Evolutionary conservation across 345 rosid species (phyloP), one percentile per base, ranked within the genome.

Genomic region (Eucalyptus marginata): DNA sequence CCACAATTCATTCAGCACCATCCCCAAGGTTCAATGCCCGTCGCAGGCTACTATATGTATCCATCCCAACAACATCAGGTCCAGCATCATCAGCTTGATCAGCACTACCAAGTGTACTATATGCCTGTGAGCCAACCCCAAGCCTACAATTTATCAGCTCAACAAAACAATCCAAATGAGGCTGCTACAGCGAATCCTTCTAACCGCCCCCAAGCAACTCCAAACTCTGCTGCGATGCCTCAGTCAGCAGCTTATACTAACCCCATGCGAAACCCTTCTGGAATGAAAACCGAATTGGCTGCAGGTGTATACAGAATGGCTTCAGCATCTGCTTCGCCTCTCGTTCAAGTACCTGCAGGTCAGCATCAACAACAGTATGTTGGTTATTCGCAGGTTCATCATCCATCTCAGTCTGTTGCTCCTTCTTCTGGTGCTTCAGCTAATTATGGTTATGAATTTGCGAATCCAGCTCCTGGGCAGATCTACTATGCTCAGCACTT

Each of bases 91-190:
- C 99, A 96, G 90, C 92, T 95, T 81, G 98, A 95, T 90, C 99
- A 97, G 93, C 99, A 95, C 88, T 97, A 97, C 87, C 96, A 97
- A 7, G 88, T 97, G 71, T 98, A 96, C 88, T 98, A 96, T 90
- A 90, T 96, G 90, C 93, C 94, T 5, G 90, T 96, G 31, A 94
- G 94, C 88, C 98, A 93, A 66, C 91, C 94, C 33, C 96, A 93
- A 90, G 92, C 95, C 83, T 95, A 94, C 84, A 94, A 92, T 90
- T 49, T 97, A 86, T 93, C 96, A 49, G 90, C 94, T 88, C 98
- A 95, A 90, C 98, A 96, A 95, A 90, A 96, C 95, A 94, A 91
- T 87, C 88, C 94, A 36, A 93, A 64, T 76, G 99, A 98, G 92
- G 86, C 96, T 64, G 68, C 94, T 20, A 92, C 92, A 25, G 86